Conservation (phyloP, 2,329 filamentous ascomycete genomes). For the Cryphonectria carpinicola region DNA sequence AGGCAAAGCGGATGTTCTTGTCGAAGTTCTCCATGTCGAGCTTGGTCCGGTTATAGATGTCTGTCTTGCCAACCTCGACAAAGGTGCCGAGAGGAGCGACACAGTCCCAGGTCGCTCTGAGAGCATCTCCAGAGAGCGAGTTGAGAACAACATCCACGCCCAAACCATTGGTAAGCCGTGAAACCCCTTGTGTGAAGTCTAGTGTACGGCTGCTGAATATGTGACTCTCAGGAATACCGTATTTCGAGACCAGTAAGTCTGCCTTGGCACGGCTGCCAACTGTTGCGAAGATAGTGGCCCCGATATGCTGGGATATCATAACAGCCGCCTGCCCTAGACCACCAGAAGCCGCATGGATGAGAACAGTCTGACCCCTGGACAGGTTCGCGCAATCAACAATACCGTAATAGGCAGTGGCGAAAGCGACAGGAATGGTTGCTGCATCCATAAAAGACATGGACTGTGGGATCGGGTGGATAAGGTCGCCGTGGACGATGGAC, state of each 20-base stretch:
- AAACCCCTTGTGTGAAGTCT: conserved; percentile 13
- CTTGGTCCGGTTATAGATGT: conserved; percentile 36
- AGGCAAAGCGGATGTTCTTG: conserved; percentile 22
- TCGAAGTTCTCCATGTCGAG: conserved; percentile 43
- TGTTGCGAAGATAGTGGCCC: conserved; percentile 47
- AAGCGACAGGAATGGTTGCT: conserved; percentile 22
- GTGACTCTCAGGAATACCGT: conserved; percentile 40
- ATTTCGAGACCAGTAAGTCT: conserved; percentile 37
- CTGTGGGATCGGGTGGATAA: conserved; percentile 20
- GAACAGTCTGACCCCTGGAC: conserved; percentile 37
- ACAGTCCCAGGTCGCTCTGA: conserved; percentile 33
- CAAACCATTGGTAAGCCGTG: conserved; percentile 7
- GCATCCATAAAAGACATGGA: conserved; percentile 23
- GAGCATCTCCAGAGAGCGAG: conserved; percentile 33
- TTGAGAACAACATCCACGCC: conserved; percentile 28
- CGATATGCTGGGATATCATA: conserved; percentile 41
- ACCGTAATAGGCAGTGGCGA: conserved; percentile 43
- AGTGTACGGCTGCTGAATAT: conserved; percentile 39
- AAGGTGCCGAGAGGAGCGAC: conserved; percentile 38
- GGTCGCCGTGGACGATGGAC: conserved; percentile 10
- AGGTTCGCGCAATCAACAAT: conserved; percentile 39
- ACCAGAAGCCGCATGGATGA: conserved; percentile 49
- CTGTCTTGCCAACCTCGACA: conserved; percentile 38
- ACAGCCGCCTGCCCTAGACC: conserved; percentile 49
- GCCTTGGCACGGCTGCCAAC: conserved; percentile 38